These are phyloP conservation scores for Penicillium silybi DNA, from an alignment of 495 filamentous ascomycete genomes.

Conservation along the genomic window DNA sequence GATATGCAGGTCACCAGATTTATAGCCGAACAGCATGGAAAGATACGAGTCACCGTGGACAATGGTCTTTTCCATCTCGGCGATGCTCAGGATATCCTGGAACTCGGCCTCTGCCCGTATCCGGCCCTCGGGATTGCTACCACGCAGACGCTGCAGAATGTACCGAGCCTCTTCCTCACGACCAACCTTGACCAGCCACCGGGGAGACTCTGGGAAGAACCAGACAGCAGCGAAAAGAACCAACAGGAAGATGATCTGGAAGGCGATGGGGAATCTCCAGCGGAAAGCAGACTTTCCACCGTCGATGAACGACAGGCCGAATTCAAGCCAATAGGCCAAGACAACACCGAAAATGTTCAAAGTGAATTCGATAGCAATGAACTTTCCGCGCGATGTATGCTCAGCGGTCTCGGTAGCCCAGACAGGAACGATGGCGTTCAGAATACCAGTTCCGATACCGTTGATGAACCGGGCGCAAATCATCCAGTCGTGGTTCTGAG, in stretches of 20 bases:
- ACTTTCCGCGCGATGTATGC: slow-evolving; percentile 65
- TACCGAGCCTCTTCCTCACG: slow-evolving; percentile 59
- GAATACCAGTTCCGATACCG: slow-evolving; percentile 68
- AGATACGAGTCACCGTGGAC: slow-evolving; percentile 52
- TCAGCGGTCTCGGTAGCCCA: slow-evolving; percentile 67
- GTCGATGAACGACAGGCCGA: slow-evolving; percentile 57
- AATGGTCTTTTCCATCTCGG: slow-evolving; percentile 52
- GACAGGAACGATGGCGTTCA: slow-evolving; percentile 69
- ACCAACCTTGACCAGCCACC: slow-evolving; percentile 61
- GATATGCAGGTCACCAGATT: slow-evolving; percentile 60
- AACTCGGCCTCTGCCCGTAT: slow-evolving; percentile 58
- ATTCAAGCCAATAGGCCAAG: slow-evolving; percentile 70
- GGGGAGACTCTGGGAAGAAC: slow-evolving; percentile 64
- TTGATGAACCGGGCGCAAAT: slow-evolving; percentile 63
- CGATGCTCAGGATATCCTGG: slow-evolving; percentile 57
- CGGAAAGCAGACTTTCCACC: slow-evolving; percentile 51
- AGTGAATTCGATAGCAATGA: slow-evolving; percentile 70
- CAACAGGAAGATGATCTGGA: slow-evolving; percentile 65
- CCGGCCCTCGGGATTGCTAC: slow-evolving; percentile 50
- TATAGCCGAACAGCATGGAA: slow-evolving; percentile 61
- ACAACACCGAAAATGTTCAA: slow-evolving; percentile 73
- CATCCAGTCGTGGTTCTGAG: slow-evolving; percentile 69
- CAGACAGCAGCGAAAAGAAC: slow-evolving; percentile 46
- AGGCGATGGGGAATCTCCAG: slow-evolving; percentile 69
- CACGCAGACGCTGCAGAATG: slow-evolving; percentile 59